Evolutionary conservation across 495 filamentous ascomycete genomes (phyloP), one percentile per base, ranked within the genome.

Genomic region (Neurospora tetrasperma): DNA sequence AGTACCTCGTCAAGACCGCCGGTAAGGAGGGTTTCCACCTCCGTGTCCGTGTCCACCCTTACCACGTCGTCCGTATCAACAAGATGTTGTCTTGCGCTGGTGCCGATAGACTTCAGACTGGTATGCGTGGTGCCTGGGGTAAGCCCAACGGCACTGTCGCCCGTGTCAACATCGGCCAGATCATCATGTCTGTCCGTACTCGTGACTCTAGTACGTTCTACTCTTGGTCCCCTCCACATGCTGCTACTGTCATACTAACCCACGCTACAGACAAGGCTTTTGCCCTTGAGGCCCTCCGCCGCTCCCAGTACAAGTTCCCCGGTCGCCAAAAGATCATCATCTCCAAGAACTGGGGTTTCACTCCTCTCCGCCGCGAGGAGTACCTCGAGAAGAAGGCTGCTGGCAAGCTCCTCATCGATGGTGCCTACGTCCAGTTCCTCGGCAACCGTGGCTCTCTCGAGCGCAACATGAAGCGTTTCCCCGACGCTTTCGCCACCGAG

Each of bases 71-170:
- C 88, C 96, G 96, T 85, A 99, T 99, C 93, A 99, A 99, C 93
- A 99, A 99, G 90, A 98, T 99, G 96, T 93, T 99, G 91, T 98
- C 95, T 76, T 98, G 96, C 84, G 96, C 96, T 79, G 96, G 96
- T 86, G 96, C 96, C 90, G 96, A 99, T 98, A 91, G 96, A 89
- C 90, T 99, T 81, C 96, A 99, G 85, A 98, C 96, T 75, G 96
- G 96, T 86, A 99, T 99, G 96, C 96, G 96, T 91, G 96, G 96
- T 90, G 96, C 96, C 76, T 99, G 93, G 89, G 96, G 96, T 83
- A 99, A 99, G 90, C 95, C 96, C 84, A 94, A 98, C 88, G 96
- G 95, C 81, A 90, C 89, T 76, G 96, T 99, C 78, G 96, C 96
- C 82, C 96, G 96, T 90, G 94, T 98, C 86, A 97, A 97, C 89